Base-by-base conservation (phyloP, 345 rosid genomes). In the Isatis tinctoria region DNA sequence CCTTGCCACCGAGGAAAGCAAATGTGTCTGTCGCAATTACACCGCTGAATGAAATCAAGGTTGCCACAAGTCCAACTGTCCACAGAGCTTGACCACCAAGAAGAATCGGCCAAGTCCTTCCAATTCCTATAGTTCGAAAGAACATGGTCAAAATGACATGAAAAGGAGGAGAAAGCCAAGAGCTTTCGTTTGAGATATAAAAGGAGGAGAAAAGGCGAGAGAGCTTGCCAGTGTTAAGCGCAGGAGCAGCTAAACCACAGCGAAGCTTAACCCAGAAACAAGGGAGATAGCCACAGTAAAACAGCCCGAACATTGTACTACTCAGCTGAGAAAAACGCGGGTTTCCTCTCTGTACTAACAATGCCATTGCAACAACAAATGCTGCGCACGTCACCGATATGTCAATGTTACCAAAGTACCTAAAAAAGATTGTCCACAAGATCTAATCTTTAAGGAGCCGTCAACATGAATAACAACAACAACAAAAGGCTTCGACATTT, bases 1-100 rank as follows among this genome's bases (percentile, higher is more conserved):
- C 97, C 97, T 91, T 93, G 85, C 97, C 98, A 66, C 94, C 96
- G 20, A 91, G 51, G 78, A 93, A 93, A 26, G 97, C 98, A 84
- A 70, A 93, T 27, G 98, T 89, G 80, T 94, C 95, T 4, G 98
- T 86, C 6, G 95, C 94, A 73, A 94, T 91, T 61, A 91, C 86
- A 83, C 96, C 78, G 80, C 96, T 91, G 40, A 93, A 28, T 26
- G 97, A 87, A 48, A 87, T 84, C 84, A 93, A 80, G 6, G 98
- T 86, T 12, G 96, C 96, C 60, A 89, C 97, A 64, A 94, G 96
- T 74, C 98, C 98, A 22, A 91, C 93, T 2, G 96, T 91, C 98
- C 98, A 94, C 66, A 90, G 97, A 79, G 91, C 84, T 83, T 81
- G 95, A 37, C 97, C 97, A 43, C 97, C 92, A 62, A 91, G 88